Conservation (phyloP, 1,284 basidiomycete species). For the Dichomitus squalens region DNA sequence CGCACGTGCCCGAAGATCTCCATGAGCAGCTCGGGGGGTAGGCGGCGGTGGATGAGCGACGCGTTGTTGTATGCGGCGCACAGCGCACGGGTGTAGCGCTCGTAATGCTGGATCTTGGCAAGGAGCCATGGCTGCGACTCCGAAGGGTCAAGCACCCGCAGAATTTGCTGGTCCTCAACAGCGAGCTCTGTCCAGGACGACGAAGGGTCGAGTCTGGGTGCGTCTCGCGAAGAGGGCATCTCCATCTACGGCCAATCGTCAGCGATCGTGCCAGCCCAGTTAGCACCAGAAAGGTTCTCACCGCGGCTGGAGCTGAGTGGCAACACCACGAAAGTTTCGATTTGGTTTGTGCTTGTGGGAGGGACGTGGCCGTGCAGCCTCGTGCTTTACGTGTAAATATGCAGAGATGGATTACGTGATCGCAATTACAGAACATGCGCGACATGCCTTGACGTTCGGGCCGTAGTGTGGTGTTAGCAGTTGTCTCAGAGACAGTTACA, state of each 20-base stretch:
- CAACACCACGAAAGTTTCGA: background rate
- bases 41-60: slow-evolving; percentile 5
- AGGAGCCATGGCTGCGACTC: slow-evolving; percentile 3
- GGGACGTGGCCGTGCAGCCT: background rate
- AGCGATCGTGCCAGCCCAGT: background rate
- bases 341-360: background rate
- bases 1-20: slow-evolving; percentile 5
- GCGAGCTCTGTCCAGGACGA: background rate
- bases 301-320: background rate
- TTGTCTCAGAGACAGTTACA: too few relatives aligned
- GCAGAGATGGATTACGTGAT: background rate
- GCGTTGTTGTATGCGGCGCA: slow-evolving; percentile 3
- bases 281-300: background rate
- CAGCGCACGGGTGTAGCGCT: background rate
- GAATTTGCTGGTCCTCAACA: background rate
- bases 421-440: background rate
- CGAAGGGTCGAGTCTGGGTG: background rate
- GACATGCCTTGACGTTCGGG: too few relatives aligned
- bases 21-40: slow-evolving; percentile 12
- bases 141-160: background rate
- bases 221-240: background rate
- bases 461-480: too few relatives aligned
- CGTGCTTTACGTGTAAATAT: background rate
- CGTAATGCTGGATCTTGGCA: background rate
- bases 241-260: background rate